Evolutionary conservation across 2,329 filamentous ascomycete species (phyloP).

Genomic region (Penicillium sp.): DNA sequence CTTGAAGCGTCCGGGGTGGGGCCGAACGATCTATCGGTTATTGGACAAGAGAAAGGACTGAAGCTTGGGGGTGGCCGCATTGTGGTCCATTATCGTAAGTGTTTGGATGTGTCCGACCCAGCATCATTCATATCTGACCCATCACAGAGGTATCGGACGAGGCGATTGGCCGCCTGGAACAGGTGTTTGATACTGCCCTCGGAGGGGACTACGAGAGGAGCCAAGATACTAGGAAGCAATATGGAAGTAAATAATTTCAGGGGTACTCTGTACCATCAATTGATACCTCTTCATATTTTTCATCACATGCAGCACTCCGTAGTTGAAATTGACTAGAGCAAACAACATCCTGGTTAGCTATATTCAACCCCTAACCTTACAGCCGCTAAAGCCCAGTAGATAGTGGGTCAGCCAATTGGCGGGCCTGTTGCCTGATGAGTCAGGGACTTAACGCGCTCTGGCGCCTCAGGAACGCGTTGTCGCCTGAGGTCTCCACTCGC

Average conservation of each 20-base stretch:
- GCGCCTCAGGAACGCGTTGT: slow-evolving; percentile 28
- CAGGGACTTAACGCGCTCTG: neutral
- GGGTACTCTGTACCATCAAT: no score
- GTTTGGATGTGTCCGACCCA: neutral
- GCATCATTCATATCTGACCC: slow-evolving; percentile 24
- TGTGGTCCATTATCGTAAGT: slow-evolving; percentile 67
- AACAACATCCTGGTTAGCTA: no score
- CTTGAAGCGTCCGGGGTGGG: slow-evolving; percentile 62
- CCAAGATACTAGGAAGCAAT: slow-evolving; percentile 33
- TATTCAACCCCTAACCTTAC: neutral
- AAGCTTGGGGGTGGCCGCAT: slow-evolving; percentile 60
- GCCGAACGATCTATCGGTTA: slow-evolving; percentile 54
- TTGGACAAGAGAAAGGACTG: slow-evolving; percentile 61
- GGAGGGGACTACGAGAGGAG: slow-evolving; percentile 37
- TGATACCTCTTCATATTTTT: no score
- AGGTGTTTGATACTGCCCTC: slow-evolving; percentile 53
- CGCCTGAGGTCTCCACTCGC: slow-evolving; percentile 30
- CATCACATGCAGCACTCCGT: neutral
- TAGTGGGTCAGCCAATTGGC: slow-evolving; percentile 12
- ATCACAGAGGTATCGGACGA: slow-evolving; percentile 64
- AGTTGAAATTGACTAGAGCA: neutral
- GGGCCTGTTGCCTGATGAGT: slow-evolving; percentile 7
- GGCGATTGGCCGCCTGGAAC: slow-evolving; percentile 59
- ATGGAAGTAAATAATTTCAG: slow-evolving; percentile 32
- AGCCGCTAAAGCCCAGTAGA: neutral